Base-by-base conservation (phyloP, 495 filamentous ascomycete genomes). In the Annulohypoxylon nitens region DNA sequence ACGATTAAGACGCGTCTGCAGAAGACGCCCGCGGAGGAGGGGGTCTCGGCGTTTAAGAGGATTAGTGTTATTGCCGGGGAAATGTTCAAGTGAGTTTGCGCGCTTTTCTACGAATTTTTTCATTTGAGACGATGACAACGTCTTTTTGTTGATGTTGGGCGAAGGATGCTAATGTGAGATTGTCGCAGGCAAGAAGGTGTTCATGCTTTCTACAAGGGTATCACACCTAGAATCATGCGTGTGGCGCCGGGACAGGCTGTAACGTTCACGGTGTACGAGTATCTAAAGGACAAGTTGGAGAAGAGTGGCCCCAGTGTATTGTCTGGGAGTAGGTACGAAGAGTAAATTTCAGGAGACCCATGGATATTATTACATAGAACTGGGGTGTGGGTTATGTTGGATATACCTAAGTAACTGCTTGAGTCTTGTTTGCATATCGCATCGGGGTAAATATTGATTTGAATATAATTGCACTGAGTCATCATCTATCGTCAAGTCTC, bases 1-100 rank as follows among this genome's bases (percentile, higher is more conserved):
- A 99, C 96, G 47, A 98, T 99, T 84, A 99, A 99, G 89, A 99
- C 96, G 26, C 84, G 96, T 10, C 83, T 99, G 77, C 96, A 99
- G 83, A 95, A 93, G 82, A 97, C 89, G 65, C 93, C 93, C 9
- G 93, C 90, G 1, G 88, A 92, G 82, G 86, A 89, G 20, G 97
- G 96, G 12, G 90, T 95, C 74, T 91, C 88, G 1, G 94, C 95
- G 26, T 76, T 95, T 53, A 85, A 86, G 67, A 86, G 96, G 59
- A 97, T 99, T 63, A 84, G 87, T 62, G 78, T 81, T 26, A 98
- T 99, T 73, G 88, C 92, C 45, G 88, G 86, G 64, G 93, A 97
- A 71, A 98, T 99, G 96, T 97, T 97, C 84, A 95, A 91, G 92
- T 88, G 57, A 63, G 85, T 84, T 39, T 26, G 34, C 18, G 30